phyloP scores from a whole-genome alignment of 225 moss, liverwort and hornwort species.

The Ulota crispa region DNA sequence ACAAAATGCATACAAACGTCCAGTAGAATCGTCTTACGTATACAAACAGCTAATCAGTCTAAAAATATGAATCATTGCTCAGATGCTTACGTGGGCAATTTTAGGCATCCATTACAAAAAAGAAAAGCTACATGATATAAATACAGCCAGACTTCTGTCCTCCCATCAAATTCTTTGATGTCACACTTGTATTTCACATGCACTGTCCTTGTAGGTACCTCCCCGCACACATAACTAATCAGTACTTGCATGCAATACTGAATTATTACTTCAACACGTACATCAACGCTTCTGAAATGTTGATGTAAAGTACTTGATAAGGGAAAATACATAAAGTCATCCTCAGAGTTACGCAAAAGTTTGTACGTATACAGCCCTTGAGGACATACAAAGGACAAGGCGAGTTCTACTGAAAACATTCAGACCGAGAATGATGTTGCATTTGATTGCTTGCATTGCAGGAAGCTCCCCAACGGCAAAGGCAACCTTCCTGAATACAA shows the following conservation, averaged over 20 bases:
- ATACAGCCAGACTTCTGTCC: not conserved
- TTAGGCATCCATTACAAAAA: not conserved
- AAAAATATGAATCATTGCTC: not conserved
- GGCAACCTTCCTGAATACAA: slow-evolving; percentile 58
- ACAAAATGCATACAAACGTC: not conserved
- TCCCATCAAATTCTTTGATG: not conserved
- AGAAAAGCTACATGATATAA: not conserved
- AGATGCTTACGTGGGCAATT: not conserved
- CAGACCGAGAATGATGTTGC: slow-evolving; percentile 81
- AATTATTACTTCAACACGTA: not conserved
- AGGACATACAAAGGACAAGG: slow-evolving; percentile 68
- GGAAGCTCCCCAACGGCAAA: slow-evolving; percentile 93
- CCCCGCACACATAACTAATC: not conserved
- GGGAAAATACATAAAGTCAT: not conserved
- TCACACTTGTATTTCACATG: not conserved
- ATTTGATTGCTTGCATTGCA: slow-evolving; percentile 79
- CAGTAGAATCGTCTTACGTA: not conserved
- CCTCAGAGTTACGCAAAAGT: slow-evolving; percentile 22
- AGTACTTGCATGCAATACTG: not conserved
- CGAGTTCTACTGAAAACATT: slow-evolving; percentile 80
- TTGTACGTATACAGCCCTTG: slow-evolving; percentile 47
- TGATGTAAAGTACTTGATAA: not conserved
- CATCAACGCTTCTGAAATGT: not conserved
- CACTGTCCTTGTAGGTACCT: not conserved
- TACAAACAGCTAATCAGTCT: not conserved